phyloP scores from a whole-genome alignment of 2,329 filamentous ascomycete genomes.

The Dryadomyces sulphureus region DNA sequence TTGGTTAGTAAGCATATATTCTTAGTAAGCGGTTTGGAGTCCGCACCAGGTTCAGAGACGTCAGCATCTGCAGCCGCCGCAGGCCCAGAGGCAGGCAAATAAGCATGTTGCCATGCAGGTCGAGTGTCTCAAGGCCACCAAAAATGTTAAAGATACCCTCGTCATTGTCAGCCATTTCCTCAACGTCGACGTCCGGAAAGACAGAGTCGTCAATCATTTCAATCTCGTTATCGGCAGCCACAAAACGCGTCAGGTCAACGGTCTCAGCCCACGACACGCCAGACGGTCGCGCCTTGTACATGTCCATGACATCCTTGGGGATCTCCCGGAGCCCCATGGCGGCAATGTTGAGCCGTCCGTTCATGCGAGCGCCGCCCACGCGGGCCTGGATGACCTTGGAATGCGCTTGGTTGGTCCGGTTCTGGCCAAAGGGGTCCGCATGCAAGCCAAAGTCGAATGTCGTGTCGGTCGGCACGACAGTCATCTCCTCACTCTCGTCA shows the following conservation, averaged over 20 bases:
- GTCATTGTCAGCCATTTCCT: conserved; percentile 46
- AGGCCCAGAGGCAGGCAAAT: conserved; percentile 60
- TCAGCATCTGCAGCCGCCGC: conserved; percentile 56
- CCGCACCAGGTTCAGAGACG: conserved; percentile 66
- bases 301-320: conserved; percentile 68
- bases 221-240: conserved; percentile 83
- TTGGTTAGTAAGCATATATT: not conserved
- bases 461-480: conserved; percentile 30
- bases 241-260: conserved; percentile 70
- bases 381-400: conserved; percentile 59
- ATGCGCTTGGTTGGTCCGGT: conserved; percentile 38
- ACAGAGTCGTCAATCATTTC: conserved; percentile 55
- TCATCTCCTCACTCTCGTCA: conserved; percentile 13
- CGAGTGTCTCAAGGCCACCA: conserved; percentile 63
- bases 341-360: conserved; percentile 77
- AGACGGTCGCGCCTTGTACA: conserved; percentile 70
- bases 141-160: conserved; percentile 61
- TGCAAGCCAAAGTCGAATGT: conserved; percentile 43
- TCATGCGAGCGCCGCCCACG: conserved; percentile 56
- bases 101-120: conserved; percentile 75
- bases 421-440: conserved; percentile 59
- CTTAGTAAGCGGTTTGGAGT: too few species aligned
- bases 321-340: conserved; percentile 68
- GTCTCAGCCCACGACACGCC: conserved; percentile 77
- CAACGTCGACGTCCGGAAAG: conserved; percentile 59